Base-by-base conservation (phyloP, 2,329 filamentous ascomycete species). In the Beauveria rudraprayagi region DNA sequence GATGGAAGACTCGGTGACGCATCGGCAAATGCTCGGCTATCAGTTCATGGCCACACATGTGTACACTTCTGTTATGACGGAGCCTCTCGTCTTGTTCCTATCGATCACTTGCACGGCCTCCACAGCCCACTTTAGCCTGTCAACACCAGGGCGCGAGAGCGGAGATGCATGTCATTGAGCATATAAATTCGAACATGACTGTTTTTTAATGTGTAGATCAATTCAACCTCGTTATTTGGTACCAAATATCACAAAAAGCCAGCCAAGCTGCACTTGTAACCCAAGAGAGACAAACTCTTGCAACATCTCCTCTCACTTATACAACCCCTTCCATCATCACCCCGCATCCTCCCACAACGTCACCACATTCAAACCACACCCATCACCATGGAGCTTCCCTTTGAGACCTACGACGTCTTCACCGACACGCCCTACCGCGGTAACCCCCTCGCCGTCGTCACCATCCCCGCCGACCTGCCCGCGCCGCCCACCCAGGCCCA, bases 371-470 rank as follows among this genome's bases (percentile, higher is more conserved):
- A 28, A 19, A 57, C 11, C 34, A 14, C 34, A 37, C 14, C 34
- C 34, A 8, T 34, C 9, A 63, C 56, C 56, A 74, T 74, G 70
- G 73, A 76, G 63, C 76, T 82, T 60, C 67, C 75, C 22, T 84
- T 81, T 67, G 70, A 77, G 52, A 84, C 82, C 41, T 75, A 84
- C 66, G 81, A 85, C 68, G 82, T 85, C 73, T 85, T 85, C 72
- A 84, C 82, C 51, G 70, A 71, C 30, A 77, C 71, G 1, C 75
- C 73, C 59, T 83, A 78, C 70, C 69, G 73, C 51, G 85, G 85
- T 65, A 87, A 87, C 68, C 84, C 83, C 2, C 78, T 88, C 43
- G 84, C 83, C 40, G 75, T 88, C 26, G 79, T 87, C 63, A 75
- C 77, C 53, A 74, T 87, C 63, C 82, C 81, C 2, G 63, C 73